Conservation (phyloP, 306 rosid genomes). For the Castanospermum australe region DNA sequence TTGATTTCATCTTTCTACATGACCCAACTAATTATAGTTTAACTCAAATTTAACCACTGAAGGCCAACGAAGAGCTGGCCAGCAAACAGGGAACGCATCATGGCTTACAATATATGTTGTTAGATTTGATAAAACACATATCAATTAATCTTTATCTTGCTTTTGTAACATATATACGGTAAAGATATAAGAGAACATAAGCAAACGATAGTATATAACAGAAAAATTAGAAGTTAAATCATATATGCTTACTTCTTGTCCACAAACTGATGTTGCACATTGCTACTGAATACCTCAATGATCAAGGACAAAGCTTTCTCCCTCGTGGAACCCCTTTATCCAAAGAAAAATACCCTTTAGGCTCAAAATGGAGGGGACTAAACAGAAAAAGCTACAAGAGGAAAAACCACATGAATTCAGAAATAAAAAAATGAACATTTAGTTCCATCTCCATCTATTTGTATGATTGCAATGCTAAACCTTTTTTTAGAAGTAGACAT, state of each 20-base stretch:
- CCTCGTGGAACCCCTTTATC: constrained; percentile 72
- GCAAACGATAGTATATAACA: not conserved
- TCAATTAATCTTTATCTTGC: not conserved
- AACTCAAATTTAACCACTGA: not conserved
- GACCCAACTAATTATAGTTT: not conserved
- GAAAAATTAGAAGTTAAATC: not conserved
- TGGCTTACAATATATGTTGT: not conserved
- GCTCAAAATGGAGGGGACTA: not conserved
- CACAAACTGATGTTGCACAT: constrained; percentile 62
- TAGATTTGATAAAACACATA: not conserved
- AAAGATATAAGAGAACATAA: not conserved
- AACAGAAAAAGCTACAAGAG: not conserved
- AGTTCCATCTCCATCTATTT: not conserved
- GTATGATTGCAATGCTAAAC: not conserved
- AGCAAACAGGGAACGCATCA: not conserved
- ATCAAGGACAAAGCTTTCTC: constrained; percentile 61
- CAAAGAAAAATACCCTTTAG: not conserved
- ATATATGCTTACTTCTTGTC: constrained; percentile 67
- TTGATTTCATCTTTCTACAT: not conserved
- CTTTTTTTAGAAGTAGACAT: not conserved
- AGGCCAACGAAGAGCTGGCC: not conserved
- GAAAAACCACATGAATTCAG: not conserved
- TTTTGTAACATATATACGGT: not conserved
- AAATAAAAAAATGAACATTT: not conserved
- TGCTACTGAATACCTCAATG: constrained; percentile 53